Base-by-base conservation (phyloP, 176 grass and related monocot genomes). In the Ampelocalamus luodianensis region DNA sequence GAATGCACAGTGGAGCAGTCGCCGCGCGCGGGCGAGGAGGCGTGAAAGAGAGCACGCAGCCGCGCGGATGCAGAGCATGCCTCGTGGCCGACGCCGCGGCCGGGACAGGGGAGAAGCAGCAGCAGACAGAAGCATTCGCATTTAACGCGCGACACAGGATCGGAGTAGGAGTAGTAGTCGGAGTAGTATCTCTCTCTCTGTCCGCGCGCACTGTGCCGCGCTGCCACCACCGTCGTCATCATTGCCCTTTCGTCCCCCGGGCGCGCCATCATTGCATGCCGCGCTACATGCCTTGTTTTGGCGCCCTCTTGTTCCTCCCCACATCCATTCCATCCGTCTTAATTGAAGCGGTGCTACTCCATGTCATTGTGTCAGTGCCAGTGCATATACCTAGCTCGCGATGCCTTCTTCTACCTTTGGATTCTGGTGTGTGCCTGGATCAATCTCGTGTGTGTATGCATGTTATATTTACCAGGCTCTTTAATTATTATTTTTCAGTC, bases 121-220 rank as follows among this genome's bases (percentile, higher is more conserved):
- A 1, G 20, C 53, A 17, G 26, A 42, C 56, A 46, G 43, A 77
- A 71, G 88, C 83, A 45, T 77, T 63, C 71, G 77, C 88, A 89
- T 89, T 89, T 61, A 85, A 81, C 82, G 77, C 70, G 69, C 39
- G 67, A 65, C 80, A 46, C 65, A 78, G 79, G 79, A 77, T 81
- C 50, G 20, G 43, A 34, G 48, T 14, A 59, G 22, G n/a, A n/a
- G n/a, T n/a, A n/a, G n/a, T n/a, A n/a, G n/a, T 81, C 50, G 20
- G 43, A 34, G 48, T 14, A 59, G 22, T 40, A 40, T 22, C 46
- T 17, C 68, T 29, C n/a, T 58, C 8, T 18, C 79, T 13, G 18
- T 26, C 50, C 67, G 18, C 24, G 34, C 39, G 50, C 71, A 46
- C 50, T 77, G 78, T 61, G 40, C 70, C 3, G 38, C 49, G 73